Conservation (phyloP, 176 grass and related monocot genomes). For the Oryza punctata region DNA sequence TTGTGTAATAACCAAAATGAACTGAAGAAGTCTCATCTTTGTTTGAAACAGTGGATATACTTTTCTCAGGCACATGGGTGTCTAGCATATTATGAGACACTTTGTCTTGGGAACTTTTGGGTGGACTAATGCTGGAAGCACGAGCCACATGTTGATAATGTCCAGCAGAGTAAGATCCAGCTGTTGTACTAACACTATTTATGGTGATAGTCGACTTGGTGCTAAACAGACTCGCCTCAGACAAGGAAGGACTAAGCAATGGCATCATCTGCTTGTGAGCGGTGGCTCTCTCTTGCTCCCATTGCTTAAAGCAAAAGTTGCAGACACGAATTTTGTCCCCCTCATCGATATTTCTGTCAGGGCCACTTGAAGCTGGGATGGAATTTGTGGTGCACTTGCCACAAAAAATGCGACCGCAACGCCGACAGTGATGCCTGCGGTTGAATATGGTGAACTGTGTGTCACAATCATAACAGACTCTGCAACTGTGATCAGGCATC, state of each 20-base stretch:
- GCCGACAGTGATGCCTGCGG: slow-evolving; percentile 90
- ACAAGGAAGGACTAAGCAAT: slow-evolving; percentile 54
- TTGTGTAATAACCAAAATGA: slow-evolving; percentile 67
- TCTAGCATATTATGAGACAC: slow-evolving; percentile 50
- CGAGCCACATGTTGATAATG: slow-evolving; percentile 55
- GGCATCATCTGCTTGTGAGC: slow-evolving; percentile 40
- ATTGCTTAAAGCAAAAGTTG: slow-evolving; percentile 83
- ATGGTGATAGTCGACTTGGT: slow-evolving; percentile 65
- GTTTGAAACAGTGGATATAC: slow-evolving; percentile 49
- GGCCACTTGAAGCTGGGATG: slow-evolving; percentile 57
- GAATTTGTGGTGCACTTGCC: slow-evolving; percentile 78
- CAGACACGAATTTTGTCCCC: slow-evolving; percentile 77
- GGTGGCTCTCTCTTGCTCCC: slow-evolving; percentile 66
- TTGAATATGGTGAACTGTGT: slow-evolving; percentile 86
- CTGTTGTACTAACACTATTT: slow-evolving; percentile 43
- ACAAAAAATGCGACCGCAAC: slow-evolving; percentile 93
- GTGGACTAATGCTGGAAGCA: slow-evolving; percentile 58
- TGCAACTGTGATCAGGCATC: slow-evolving; percentile 97
- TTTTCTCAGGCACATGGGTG: slow-evolving; percentile 47
- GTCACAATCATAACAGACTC: slow-evolving; percentile 84
- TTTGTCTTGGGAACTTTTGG: slow-evolving; percentile 48
- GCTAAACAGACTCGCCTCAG: slow-evolving; percentile 60
- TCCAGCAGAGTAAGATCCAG: slow-evolving; percentile 58
- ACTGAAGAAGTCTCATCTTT: slow-evolving; percentile 59
- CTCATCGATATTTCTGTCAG: slow-evolving; percentile 50